phyloP scores from a whole-genome alignment of 2,329 filamentous ascomycete species.

The Hymenoscyphus occultus region DNA sequence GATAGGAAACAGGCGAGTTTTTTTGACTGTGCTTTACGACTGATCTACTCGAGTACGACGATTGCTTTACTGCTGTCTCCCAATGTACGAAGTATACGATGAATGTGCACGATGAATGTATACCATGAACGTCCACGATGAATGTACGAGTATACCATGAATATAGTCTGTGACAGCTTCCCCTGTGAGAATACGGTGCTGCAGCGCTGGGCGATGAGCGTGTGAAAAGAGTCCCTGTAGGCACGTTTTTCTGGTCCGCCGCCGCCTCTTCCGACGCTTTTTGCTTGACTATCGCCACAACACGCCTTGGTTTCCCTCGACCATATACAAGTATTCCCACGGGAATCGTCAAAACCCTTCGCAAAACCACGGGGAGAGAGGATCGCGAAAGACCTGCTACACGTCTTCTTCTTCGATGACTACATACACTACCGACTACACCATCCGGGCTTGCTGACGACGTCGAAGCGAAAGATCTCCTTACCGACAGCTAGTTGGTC shows the following conservation, averaged over 20 bases:
- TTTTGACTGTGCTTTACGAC: too few species aligned
- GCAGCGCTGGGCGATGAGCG: background rate
- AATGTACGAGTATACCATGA: too few species aligned
- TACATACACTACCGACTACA: background rate
- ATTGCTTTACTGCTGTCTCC: too few species aligned
- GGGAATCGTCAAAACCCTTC: background rate
- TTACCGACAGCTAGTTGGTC: background rate
- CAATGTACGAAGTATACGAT: too few species aligned
- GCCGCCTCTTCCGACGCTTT: conserved; percentile 3
- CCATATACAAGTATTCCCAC: background rate
- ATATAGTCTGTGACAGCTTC: too few species aligned
- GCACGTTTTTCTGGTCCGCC: background rate
- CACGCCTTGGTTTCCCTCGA: background rate
- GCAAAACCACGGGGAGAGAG: background rate
- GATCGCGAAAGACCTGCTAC: background rate
- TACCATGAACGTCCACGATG: too few species aligned
- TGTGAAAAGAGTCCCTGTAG: conserved; percentile 1
- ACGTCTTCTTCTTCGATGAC: background rate
- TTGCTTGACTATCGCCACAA: background rate
- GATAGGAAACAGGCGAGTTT: background rate
- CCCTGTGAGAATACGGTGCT: too few species aligned
- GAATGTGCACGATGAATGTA: too few species aligned
- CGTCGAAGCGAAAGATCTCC: background rate
- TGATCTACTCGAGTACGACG: too few species aligned
- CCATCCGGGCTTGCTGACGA: background rate